Evolutionary conservation across 495 filamentous ascomycete genomes (phyloP), one percentile per base, ranked within the genome.

Genomic region (Peziza echinospora): DNA sequence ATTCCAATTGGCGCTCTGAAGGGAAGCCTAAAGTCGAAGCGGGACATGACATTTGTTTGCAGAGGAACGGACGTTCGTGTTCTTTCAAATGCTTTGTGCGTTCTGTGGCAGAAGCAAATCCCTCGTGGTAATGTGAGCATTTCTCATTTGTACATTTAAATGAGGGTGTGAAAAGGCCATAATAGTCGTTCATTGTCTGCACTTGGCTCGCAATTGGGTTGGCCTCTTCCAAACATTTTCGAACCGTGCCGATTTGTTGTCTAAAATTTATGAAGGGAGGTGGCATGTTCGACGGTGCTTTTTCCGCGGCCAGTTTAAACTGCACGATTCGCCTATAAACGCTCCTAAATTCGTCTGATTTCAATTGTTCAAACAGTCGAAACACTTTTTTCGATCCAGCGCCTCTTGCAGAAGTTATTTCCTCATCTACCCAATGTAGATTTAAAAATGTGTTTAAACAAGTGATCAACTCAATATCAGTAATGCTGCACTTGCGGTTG

Each of bases 141-240:
- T 51, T 54, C 4, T 60, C 34, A 45, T 51, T 54, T 1, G 48
- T 44, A 42, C 63, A 65, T 44, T 63, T 63, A 44, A 59, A 65
- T 21, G 50, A 23, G 30, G 22, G 11, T n/a, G 11, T 48, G 19
- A 21, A 30, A 30, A 7, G 53, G 21, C 28, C 13, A 24, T 54
- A 42, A 23, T 49, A 28, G 37, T 61, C 56, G 21, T 61, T 44
- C 3, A 52, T 50, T 49, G 45, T 46, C 47, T 48, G 56, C 47
- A 52, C 51, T 46, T 24, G 26, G 45, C 41, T 41, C 47, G 24
- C 51, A 49, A 50, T 55, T 56, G 30, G 47, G 50, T 48, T 46
- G 44, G 11, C 54, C 26, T 1, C 11, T 37, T 8, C 50, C 28
- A 23, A 61, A 46, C 23, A 51, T 17, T 4, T 47, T 37, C 43